These are phyloP conservation scores for Aspergillus pseudoglaucus DNA, from an alignment of 2,329 filamentous ascomycete species.

Conservation along the genomic window DNA sequence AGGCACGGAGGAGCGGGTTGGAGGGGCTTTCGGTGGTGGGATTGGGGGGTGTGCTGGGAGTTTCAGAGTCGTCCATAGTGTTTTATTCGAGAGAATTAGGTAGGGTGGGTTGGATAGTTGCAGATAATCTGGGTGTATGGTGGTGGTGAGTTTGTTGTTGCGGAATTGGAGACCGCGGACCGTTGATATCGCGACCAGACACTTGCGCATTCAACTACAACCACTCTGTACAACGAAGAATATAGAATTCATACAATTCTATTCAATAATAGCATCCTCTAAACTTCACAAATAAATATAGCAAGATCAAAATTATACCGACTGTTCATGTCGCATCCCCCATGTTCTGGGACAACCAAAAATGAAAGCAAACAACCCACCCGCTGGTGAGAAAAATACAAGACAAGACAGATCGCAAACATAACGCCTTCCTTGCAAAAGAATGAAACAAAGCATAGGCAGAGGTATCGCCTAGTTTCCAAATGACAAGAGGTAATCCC, in stretches of 20 bases:
- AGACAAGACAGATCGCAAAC: conserved; percentile 9
- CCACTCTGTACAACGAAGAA: too few relatives aligned
- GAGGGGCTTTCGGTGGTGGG: conserved; percentile 13
- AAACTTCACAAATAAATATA: too few relatives aligned
- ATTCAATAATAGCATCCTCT: too few relatives aligned
- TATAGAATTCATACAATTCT: too few relatives aligned
- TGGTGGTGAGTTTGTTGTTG: background rate
- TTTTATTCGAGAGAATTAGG: background rate
- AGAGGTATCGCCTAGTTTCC: conserved; percentile 7
- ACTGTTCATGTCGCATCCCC: too few relatives aligned
- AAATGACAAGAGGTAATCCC: conserved; percentile 6
- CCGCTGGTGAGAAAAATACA: conserved; percentile 4
- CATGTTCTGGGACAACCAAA: too few relatives aligned
- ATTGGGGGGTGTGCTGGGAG: conserved; percentile 10
- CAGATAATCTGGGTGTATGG: conserved; percentile 1
- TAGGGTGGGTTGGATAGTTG: background rate
- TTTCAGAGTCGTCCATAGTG: conserved; percentile 4
- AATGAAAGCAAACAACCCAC: too few relatives aligned
- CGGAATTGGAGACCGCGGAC: background rate
- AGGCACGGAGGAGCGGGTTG: conserved; percentile 33
- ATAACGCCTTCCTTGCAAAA: conserved; percentile 20
- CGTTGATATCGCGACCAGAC: too few relatives aligned
- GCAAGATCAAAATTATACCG: too few relatives aligned
- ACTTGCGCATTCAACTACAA: too few relatives aligned
- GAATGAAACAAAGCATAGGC: conserved; percentile 2